Evolutionary conservation across 2,329 filamentous ascomycete genomes (phyloP).

Genomic region (Alternaria sp.): DNA sequence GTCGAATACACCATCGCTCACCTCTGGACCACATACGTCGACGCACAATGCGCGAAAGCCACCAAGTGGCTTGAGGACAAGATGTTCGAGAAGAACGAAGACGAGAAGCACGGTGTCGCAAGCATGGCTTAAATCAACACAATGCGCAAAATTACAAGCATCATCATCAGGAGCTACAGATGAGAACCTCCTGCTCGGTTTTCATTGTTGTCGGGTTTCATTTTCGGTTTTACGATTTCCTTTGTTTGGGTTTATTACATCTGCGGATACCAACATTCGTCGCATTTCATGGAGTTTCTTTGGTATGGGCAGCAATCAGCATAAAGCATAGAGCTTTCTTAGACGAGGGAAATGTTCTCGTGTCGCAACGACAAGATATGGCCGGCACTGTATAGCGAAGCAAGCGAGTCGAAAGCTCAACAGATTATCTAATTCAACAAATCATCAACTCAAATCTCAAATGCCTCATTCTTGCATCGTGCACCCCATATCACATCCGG

Average conservation of each 20-base stretch:
- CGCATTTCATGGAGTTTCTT: conserved; percentile 15
- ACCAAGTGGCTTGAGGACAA: conserved; percentile 59
- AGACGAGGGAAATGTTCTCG: conserved; percentile 6
- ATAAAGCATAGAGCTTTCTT: conserved; percentile 6
- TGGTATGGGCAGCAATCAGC: background rate
- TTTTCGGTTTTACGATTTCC: conserved; percentile 12
- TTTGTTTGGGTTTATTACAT: conserved; percentile 8
- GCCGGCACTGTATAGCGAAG: conserved; percentile 6
- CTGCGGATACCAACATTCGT: conserved; percentile 14
- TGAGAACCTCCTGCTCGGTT: conserved; percentile 18
- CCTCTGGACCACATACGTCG: conserved; percentile 63
- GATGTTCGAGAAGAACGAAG: conserved; percentile 58
- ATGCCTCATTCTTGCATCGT: background rate
- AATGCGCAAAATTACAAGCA: background rate
- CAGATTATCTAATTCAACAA: conserved; percentile 11
- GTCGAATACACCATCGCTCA: conserved; percentile 60
- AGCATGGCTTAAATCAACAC: conserved; percentile 32
- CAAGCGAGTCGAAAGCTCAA: conserved; percentile 4
- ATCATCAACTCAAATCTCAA: background rate
- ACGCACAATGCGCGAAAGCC: conserved; percentile 59
- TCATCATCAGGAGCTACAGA: conserved; percentile 8
- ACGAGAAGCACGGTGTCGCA: conserved; percentile 46
- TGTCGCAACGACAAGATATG: conserved; percentile 4
- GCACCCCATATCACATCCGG: background rate
- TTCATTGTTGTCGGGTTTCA: background rate